Evolutionary conservation across 768 basidiomycete genomes (phyloP).

Genomic region (Xerocomellus amylosporus): DNA sequence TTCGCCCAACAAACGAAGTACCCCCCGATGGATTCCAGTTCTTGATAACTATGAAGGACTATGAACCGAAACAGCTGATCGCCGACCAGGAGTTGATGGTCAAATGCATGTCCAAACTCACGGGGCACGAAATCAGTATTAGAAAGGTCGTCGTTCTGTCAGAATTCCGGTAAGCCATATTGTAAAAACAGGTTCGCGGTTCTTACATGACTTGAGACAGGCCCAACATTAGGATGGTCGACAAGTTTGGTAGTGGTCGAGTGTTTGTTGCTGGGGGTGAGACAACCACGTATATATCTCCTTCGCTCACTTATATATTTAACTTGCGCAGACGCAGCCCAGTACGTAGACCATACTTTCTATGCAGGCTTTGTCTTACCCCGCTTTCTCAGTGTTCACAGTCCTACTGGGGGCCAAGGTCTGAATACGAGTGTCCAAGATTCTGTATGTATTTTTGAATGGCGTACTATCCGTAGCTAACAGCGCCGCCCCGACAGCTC

Average conservation of each 20-base stretch:
- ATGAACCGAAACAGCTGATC: conserved; percentile 17
- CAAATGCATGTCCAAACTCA: conserved; percentile 27
- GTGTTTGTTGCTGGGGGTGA: conserved; percentile 48
- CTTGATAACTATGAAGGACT: background rate
- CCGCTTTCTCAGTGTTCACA: conserved; percentile 18
- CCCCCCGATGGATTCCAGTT: conserved; percentile 23
- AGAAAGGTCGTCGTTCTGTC: conserved; percentile 26
- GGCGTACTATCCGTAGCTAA: background rate
- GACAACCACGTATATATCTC: background rate
- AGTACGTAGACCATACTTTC: conserved; percentile 19
- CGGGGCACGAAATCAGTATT: conserved; percentile 32
- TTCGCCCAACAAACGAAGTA: conserved; percentile 18
- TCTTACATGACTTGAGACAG: conserved; percentile 23
- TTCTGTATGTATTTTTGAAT: conserved; percentile 29
- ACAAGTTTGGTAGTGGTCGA: conserved; percentile 41
- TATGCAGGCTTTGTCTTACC: background rate
- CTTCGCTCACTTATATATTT: background rate
- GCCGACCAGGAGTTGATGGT: conserved; percentile 28
- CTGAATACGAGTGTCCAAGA: conserved; percentile 40
- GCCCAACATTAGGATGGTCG: conserved; percentile 48
- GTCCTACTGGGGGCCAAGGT: conserved; percentile 31
- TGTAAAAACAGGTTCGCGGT: background rate
- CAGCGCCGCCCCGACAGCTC: conserved; percentile 22
- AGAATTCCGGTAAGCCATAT: conserved; percentile 27
- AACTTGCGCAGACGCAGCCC: conserved; percentile 43